Evolutionary conservation across 2,329 filamentous ascomycete genomes (phyloP).

Genomic region (Ceratocystis diversiconidia): DNA sequence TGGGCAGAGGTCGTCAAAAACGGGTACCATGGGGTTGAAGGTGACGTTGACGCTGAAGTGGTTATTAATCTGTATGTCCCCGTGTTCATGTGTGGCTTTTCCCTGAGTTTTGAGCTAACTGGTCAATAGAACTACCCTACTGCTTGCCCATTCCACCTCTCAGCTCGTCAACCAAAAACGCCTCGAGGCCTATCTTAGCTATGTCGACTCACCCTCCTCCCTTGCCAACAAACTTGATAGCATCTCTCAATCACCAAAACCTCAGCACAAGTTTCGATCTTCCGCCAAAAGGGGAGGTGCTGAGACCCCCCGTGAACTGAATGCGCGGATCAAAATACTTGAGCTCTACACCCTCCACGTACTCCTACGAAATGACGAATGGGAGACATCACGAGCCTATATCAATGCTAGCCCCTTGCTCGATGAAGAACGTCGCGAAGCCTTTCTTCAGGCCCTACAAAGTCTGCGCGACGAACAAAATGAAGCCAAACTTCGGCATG

Average conservation of each 20-base stretch:
- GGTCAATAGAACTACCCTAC: constrained; percentile 57
- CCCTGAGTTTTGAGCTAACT: not conserved
- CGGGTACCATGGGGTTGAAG: constrained; percentile 78
- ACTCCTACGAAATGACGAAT: constrained; percentile 83
- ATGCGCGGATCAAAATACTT: constrained; percentile 75
- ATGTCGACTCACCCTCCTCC: constrained; percentile 51
- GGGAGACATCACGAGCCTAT: constrained; percentile 89
- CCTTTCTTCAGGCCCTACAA: constrained; percentile 75
- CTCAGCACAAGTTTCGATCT: constrained; percentile 30
- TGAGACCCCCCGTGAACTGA: constrained; percentile 70
- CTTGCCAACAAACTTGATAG: constrained; percentile 47
- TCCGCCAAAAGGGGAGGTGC: constrained; percentile 47
- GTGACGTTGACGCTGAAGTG: constrained; percentile 85
- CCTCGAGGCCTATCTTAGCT: constrained; percentile 71
- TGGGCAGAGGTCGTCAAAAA: constrained; percentile 86
- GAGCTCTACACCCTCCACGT: constrained; percentile 94
- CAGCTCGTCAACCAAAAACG: constrained; percentile 75
- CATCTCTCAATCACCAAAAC: constrained; percentile 26
- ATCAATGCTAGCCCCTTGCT: constrained; percentile 74
- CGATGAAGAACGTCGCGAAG: constrained; percentile 81
- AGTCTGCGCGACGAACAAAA: constrained; percentile 72
- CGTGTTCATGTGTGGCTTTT: not conserved
- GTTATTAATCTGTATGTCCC: constrained; percentile 65
- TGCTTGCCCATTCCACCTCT: constrained; percentile 76
- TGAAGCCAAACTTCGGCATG: constrained; percentile 52